Base-by-base conservation (phyloP, 805 yeast species). In the Wickerhamomyces bovis region DNA sequence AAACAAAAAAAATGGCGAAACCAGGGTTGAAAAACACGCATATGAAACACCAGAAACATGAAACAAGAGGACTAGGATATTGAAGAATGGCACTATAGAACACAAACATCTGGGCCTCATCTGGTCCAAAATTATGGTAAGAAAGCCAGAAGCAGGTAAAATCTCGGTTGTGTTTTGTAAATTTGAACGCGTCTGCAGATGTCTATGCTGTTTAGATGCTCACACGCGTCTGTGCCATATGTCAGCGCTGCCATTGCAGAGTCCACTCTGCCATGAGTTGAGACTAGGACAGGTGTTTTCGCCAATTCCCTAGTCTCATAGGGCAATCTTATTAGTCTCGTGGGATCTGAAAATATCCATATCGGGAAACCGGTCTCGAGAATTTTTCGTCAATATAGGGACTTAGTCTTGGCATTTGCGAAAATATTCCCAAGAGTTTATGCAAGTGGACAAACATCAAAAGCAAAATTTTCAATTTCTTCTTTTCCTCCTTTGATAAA, bases 401-500 rank as follows among this genome's bases (percentile, higher is more conserved):
- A 18, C 11, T 10, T n/a, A 31, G 35, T 31, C 35, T 18, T 20
- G 3, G 6, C 7, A 33, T 16, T 16, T 33, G 18, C 11, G 20
- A 20, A 16, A 33, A 18, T 11, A 33, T 33, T 33, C 36, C 36
- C 36, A 33, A 33, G 36, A 3, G 4, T n/a, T 18, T 12, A 9
- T 33, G 18, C 36, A 33, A 33, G 5, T 16, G 36, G 20, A 12
- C n/a, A 13, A 28, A 15, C 4, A 28, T 16, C 12, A 18, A 40
- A 44, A 44, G 41, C 47, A 44, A 44, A 44, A 15, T 21, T 43
- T 44, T 44, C 18, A 35, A 36, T 33, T n/a, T 41, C 25, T 38
- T 42, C 40, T 38, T 28, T 42, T 12, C 40, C 31, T 2, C 15
- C n/a, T n/a, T 26, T 33, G 36, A 16, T 16, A 33, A 16, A 28